These are phyloP conservation scores for Alternaria brassicae DNA, from an alignment of 2,329 filamentous ascomycete species.

Conservation along the genomic window DNA sequence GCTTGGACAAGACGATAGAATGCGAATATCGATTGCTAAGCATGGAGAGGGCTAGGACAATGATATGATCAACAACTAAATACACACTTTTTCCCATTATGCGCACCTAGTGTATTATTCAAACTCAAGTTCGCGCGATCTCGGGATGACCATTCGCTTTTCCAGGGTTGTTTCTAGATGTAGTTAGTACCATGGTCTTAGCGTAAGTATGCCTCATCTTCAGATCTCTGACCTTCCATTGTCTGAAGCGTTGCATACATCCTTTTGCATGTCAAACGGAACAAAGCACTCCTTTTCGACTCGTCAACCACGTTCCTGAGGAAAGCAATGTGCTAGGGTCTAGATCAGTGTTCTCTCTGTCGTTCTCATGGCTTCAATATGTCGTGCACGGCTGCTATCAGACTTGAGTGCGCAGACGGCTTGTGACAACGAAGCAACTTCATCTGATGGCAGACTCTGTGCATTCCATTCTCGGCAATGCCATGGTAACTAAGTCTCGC, in stretches of 20 bases:
- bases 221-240: background rate
- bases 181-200: background rate
- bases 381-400: conserved; percentile 31
- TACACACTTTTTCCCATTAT: background rate
- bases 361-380: conserved; percentile 18
- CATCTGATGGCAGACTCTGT: conserved; percentile 33
- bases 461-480: conserved; percentile 36
- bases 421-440: conserved; percentile 33
- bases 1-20: background rate
- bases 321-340: background rate
- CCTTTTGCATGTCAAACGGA: background rate
- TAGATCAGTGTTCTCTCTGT: background rate
- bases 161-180: background rate
- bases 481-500: conserved; percentile 22
- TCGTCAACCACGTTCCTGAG: background rate
- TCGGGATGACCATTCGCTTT: background rate
- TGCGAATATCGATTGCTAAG: background rate
- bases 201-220: background rate
- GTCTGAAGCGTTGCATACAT: background rate
- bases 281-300: background rate
- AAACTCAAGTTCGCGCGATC: background rate
- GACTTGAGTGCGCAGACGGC: conserved; percentile 31
- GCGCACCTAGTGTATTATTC: background rate
- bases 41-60: background rate
- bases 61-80: background rate